Evolutionary conservation across 352 stramenopile species (phyloP), one percentile per base, ranked within the genome.

Genomic region (Phytophthora lateralis): DNA sequence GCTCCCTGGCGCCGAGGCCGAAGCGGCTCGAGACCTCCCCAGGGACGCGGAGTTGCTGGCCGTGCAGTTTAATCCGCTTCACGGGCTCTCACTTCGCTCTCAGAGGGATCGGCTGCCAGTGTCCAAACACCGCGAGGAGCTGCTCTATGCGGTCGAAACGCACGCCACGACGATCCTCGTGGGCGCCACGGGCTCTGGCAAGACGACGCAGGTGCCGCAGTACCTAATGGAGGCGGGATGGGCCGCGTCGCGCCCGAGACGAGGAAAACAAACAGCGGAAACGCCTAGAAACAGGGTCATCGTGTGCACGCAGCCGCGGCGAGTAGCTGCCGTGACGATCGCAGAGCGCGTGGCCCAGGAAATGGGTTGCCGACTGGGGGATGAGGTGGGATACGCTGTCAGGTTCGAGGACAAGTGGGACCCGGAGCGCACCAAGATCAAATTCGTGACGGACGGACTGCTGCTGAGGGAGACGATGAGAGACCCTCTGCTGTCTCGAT

Each of bases 361-460:
- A 82, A 98, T 99, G 78, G 92, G 97, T 64, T 93, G 95, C 29
- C 84, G 80, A 42, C 56, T 99, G 6, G 97, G 97, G 4, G 72
- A 93, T 26, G 93, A 99, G 62, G 97, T 94, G 6, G 98, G 98
- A 3, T 99, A 99, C 55, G 96, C 91, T 20, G 98, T 99, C 49
- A 95, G 98, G n/a, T 99, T 99, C 71, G 97, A 99, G 62, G 98
- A 98, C 53, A 90, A 98, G 32, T 92, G 81, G 78, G 76, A 90
- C 27, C 63, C 78, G 1, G 57, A 88, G 20, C 48, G 41, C 8
- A 99, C 98, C n/a, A 75, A 91, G 21, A 92, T 99, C 60, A 98
- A 98, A 75, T 99, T 99, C 81, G 98, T 99, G 82, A 99, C 98
- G 12, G 98, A 99, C 75, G 98, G 97, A 55, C 98, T 99, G 89